phyloP scores from a whole-genome alignment of 352 stramenopile genomes.

The Phytopythium kandeliae region DNA sequence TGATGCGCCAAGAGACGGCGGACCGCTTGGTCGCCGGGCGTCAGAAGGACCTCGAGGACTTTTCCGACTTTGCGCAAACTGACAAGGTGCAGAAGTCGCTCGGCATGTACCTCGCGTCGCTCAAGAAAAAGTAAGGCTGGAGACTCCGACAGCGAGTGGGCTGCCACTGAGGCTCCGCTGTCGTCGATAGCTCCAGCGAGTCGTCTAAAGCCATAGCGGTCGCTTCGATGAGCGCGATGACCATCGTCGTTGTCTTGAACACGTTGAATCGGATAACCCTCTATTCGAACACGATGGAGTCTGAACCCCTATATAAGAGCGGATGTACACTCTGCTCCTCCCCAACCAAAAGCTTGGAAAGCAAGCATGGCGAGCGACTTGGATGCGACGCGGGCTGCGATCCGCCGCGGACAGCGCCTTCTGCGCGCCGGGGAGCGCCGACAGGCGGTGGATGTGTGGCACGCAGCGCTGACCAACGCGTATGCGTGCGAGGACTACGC shows the following conservation, averaged over 20 bases:
- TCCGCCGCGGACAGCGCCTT: conserved; percentile 31
- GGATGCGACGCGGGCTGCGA: conserved; percentile 23
- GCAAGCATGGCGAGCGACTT: background rate
- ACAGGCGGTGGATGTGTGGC: conserved; percentile 42
- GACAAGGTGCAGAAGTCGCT: conserved; percentile 83
- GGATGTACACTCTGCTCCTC: conserved; percentile 1
- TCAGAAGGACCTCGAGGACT: conserved; percentile 60
- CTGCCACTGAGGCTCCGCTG: no score
- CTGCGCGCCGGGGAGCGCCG: conserved; percentile 24
- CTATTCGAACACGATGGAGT: conserved; percentile 14
- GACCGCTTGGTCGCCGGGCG: conserved; percentile 44
- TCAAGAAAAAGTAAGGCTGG: conserved; percentile 77
- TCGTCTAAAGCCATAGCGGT: no score
- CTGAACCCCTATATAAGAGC: conserved; percentile 3
- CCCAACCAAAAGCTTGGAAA: background rate
- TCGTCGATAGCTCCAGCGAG: no score
- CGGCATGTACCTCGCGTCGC: conserved; percentile 65
- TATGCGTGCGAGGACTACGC: conserved; percentile 48
- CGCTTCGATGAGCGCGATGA: no score
- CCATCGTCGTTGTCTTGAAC: no score
- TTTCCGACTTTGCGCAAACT: conserved; percentile 68
- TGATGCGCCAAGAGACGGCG: conserved; percentile 74
- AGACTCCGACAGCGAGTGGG: no score
- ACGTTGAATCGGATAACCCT: conserved; percentile 6
- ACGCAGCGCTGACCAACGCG: conserved; percentile 30